These are phyloP conservation scores for Tetragonia tetragonoides DNA, from an alignment of 148 eudicot species.

Conservation along the genomic window DNA sequence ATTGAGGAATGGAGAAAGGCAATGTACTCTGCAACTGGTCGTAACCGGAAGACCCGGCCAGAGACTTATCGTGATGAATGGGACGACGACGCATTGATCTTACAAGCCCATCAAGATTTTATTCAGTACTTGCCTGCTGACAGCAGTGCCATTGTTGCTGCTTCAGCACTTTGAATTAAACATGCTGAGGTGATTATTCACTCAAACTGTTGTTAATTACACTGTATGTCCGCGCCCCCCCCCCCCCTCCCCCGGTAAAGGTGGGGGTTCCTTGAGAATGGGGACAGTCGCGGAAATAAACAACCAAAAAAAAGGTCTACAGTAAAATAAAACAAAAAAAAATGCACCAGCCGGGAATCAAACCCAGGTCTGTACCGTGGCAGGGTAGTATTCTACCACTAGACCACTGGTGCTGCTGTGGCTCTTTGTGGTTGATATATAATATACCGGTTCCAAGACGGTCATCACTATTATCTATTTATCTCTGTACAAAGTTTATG, in stretches of 20 bases:
- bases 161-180: slow-evolving; percentile 25
- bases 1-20: slow-evolving; percentile 84
- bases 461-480: too few relatives aligned
- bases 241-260: too few relatives aligned
- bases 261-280: background rate
- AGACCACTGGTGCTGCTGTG: slow-evolving; percentile 41
- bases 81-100: slow-evolving; percentile 56
- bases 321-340: too few relatives aligned
- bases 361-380: slow-evolving; percentile 58
- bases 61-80: slow-evolving; percentile 80
- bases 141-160: slow-evolving; percentile 9
- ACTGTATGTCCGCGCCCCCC: too few relatives aligned
- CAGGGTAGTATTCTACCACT: slow-evolving; percentile 57
- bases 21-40: slow-evolving; percentile 41
- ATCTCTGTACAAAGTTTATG: too few relatives aligned
- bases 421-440: background rate
- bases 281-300: background rate
- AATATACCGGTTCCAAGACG: background rate
- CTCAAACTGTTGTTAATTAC: background rate
- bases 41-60: slow-evolving; percentile 38
- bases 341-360: slow-evolving; percentile 52
- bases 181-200: background rate
- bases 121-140: slow-evolving; percentile 25
- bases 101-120: slow-evolving; percentile 58
- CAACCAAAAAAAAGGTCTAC: background rate